Evolutionary conservation across 331 rosid genomes (phyloP).

Genomic region (Acacia concinna): DNA sequence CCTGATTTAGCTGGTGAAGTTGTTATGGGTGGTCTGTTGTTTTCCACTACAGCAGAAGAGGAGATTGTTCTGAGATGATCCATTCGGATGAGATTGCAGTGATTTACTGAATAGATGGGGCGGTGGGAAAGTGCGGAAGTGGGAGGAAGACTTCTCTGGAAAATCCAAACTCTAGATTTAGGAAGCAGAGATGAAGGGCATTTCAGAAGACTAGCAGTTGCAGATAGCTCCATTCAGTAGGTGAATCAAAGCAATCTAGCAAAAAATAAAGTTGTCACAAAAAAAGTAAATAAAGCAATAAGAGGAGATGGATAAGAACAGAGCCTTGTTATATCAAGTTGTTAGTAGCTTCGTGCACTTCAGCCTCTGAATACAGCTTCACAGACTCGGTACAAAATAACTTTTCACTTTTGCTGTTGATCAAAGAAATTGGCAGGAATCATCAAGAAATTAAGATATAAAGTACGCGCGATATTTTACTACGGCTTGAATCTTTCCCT

Average conservation of each 20-base stretch:
- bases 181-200: slow-evolving; percentile 20
- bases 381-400: neutral
- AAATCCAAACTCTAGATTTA: slow-evolving; percentile 36
- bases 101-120: slow-evolving; percentile 36
- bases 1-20: slow-evolving; percentile 53
- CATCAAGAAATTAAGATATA: neutral
- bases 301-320: neutral
- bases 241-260: slow-evolving; percentile 4
- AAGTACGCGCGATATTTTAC: neutral
- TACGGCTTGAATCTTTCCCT: neutral
- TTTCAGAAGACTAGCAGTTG: slow-evolving; percentile 41
- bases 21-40: slow-evolving; percentile 44
- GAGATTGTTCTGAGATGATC: slow-evolving; percentile 35
- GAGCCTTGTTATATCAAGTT: neutral
- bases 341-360: neutral
- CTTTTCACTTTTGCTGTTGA: neutral
- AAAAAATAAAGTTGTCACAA: too few relatives aligned
- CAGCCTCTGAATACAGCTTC: neutral
- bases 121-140: slow-evolving; percentile 12
- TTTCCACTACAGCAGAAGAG: slow-evolving; percentile 42
- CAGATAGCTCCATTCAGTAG: slow-evolving; percentile 55
- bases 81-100: slow-evolving; percentile 30
- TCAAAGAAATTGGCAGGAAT: neutral
- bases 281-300: too few relatives aligned
- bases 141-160: slow-evolving; percentile 24